Percentiles rank a stretch among this genome's conserved stretches.
Conservation (phyloP, 2,329 filamentous ascomycete species). For the Lachnellula arida region DNA sequence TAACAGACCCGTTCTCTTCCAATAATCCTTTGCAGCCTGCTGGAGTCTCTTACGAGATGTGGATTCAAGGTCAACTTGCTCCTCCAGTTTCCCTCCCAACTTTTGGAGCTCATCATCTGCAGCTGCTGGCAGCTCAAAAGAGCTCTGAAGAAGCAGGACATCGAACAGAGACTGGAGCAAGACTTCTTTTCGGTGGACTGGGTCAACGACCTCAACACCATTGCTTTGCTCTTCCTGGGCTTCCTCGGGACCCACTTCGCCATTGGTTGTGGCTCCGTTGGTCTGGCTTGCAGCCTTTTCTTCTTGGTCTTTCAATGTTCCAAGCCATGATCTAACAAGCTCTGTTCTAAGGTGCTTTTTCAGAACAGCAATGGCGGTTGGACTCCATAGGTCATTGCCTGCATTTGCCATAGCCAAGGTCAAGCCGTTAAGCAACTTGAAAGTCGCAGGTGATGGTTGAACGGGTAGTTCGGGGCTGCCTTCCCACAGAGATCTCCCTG, state of each 20-base stretch:
- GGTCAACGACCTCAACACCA: conserved; percentile 6
- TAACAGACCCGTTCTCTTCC: conserved; percentile 74
- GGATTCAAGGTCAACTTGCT: conserved; percentile 45
- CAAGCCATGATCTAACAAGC: conserved; percentile 41
- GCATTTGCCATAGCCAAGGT: conserved; percentile 61
- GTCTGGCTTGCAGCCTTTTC: conserved; percentile 18
- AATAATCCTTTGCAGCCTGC: conserved; percentile 69
- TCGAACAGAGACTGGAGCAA: conserved; percentile 60
- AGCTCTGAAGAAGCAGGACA: conserved; percentile 45
- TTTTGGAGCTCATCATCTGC: conserved; percentile 41
- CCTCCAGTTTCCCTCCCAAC: conserved; percentile 38
- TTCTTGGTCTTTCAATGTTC: conserved; percentile 13
- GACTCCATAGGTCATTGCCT: conserved; percentile 79
- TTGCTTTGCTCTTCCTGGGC: background rate
- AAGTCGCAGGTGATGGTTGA: conserved; percentile 71
- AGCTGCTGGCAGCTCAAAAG: conserved; percentile 34
- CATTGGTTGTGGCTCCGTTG: conserved; percentile 4
- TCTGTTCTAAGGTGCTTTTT: conserved; percentile 52
- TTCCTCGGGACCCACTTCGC: background rate
- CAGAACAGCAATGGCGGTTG: conserved; percentile 56
- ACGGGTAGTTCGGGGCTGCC: conserved; percentile 68
- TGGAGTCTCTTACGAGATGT: conserved; percentile 48
- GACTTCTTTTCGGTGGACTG: conserved; percentile 37
- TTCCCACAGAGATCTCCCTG: conserved; percentile 73
- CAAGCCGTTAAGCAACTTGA: conserved; percentile 65